These are phyloP conservation scores for Coemansia sp. DNA, from an alignment of 192 early-diverging fungal species.

Conservation along the genomic window DNA sequence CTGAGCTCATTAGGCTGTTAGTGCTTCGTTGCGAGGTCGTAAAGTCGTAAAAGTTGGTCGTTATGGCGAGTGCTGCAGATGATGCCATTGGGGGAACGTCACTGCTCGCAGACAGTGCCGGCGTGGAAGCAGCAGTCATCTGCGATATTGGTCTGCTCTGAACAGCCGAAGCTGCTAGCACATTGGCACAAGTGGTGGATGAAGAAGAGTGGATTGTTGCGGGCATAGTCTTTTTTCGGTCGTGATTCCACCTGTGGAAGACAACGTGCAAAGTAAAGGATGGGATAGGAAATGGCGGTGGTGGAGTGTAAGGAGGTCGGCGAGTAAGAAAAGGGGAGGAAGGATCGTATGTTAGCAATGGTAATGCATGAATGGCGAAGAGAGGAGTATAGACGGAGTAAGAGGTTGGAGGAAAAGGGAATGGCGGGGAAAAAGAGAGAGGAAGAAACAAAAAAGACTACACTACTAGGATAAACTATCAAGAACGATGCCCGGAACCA, in stretches of 20 bases:
- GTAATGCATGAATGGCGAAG: constrained; percentile 11
- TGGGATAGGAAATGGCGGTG: not conserved
- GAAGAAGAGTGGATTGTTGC: not conserved
- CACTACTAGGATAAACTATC: not conserved
- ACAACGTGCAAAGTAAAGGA: not conserved
- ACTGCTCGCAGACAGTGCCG: not conserved
- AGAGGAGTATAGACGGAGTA: not conserved
- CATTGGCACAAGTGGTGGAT: not conserved
- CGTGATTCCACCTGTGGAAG: not conserved
- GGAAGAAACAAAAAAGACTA: not conserved
- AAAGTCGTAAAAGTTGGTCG: not conserved
- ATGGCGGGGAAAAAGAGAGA: not conserved
- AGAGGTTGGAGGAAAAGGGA: not conserved
- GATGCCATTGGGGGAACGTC: not conserved
- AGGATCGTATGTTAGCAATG: not conserved
- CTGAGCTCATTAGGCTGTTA: not conserved
- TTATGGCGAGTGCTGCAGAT: not conserved
- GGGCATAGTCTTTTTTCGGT: not conserved
- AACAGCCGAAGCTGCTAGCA: not conserved
- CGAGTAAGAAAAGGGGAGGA: not conserved
- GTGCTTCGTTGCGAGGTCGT: not conserved
- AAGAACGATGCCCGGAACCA: constrained; percentile 2
- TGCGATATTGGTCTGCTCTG: not conserved
- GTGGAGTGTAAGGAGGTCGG: not conserved
- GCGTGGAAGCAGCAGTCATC: not conserved